Conservation (phyloP, 495 filamentous ascomycete species). For the Patellaria atrata region DNA sequence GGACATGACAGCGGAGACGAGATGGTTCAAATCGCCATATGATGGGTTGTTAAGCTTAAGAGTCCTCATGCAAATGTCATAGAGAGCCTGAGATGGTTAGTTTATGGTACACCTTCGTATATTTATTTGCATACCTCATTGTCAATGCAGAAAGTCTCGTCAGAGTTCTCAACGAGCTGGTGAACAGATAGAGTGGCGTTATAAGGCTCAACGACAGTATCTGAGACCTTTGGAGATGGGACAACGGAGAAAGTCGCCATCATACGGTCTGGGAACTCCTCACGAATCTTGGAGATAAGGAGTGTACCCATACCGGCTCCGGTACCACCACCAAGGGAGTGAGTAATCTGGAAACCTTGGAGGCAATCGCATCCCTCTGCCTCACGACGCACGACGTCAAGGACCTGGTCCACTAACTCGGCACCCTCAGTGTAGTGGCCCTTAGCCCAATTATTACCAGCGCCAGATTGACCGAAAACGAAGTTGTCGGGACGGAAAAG, state of each 20-base stretch:
- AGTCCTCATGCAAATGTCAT: conserved; percentile 99
- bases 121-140: conserved; percentile 59
- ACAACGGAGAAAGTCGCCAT: conserved; percentile 99
- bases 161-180: conserved; percentile 99
- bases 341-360: conserved; percentile 99
- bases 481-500: conserved; percentile 99
- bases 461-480: conserved; percentile 98
- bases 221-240: conserved; percentile 98
- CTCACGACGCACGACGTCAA: conserved; percentile 98
- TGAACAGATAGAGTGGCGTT: conserved; percentile 98
- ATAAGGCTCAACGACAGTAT: conserved; percentile 99
- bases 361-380: conserved; percentile 99
- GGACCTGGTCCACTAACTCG: conserved; percentile 94
- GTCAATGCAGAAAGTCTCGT: conserved; percentile 99
- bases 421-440: conserved; percentile 99
- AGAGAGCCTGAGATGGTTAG: conserved; percentile 56
- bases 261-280: conserved; percentile 99
- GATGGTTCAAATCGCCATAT: conserved; percentile 98
- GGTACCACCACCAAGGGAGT: conserved; percentile 99
- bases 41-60: conserved; percentile 97
- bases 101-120: background rate
- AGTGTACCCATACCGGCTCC: conserved; percentile 99
- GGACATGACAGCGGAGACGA: conserved; percentile 99
- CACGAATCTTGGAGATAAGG: conserved; percentile 99
- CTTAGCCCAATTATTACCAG: conserved; percentile 99